Base-by-base conservation (phyloP, 208 protist genomes). In the Leishmania tropica region DNA sequence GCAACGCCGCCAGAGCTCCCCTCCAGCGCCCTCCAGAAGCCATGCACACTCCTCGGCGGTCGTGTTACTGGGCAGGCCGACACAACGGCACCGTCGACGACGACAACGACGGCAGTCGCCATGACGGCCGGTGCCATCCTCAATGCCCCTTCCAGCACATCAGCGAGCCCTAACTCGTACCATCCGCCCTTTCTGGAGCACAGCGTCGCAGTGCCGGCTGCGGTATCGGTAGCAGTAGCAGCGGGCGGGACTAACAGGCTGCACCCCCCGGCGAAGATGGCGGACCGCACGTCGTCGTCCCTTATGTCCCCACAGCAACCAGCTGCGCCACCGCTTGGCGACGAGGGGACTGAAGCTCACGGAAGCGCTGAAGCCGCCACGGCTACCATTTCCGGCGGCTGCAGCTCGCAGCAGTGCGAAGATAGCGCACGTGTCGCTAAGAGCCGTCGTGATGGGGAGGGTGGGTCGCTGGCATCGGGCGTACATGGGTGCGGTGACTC, bases 101-200 rank as follows among this genome's bases (percentile, higher is more conserved):
- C 51, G n/a, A 24, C 67, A 68, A 54, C 53, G 48, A 45, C 31
- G 28, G 40, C 48, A 81, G 67, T 11, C 28, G 2, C 42, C 37
- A 31, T 31, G 21, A 21, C 35, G 28, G 45, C 24, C 37, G n/a
- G 35, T 1, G 24, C 65, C 19, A 35, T 40, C 15, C 0, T 72
- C 40, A 48, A 67, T 19, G 53, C 24, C 2, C 15, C 45, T 24
- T 77, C 35, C 31, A 51, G 70, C 21, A 42, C 76, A 35, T 60
- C 68, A n/a, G 31, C 71, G 70, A 67, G 64, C 17, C 70, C 81
- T 19, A 51, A 78, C 62, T 78, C 60, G 8, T 72, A 85, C 40
- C 67, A 80, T 13, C 60, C 78, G 19, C 37, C 76, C 15, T n/a
- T 85, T 13, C 70, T 75, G 48, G 81, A 81, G 71, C 56, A 64